Percentiles rank a stretch among this genome's conserved stretches.
Conservation (phyloP, 164 flowering plant genomes). For the Euptelea pleiosperma region DNA sequence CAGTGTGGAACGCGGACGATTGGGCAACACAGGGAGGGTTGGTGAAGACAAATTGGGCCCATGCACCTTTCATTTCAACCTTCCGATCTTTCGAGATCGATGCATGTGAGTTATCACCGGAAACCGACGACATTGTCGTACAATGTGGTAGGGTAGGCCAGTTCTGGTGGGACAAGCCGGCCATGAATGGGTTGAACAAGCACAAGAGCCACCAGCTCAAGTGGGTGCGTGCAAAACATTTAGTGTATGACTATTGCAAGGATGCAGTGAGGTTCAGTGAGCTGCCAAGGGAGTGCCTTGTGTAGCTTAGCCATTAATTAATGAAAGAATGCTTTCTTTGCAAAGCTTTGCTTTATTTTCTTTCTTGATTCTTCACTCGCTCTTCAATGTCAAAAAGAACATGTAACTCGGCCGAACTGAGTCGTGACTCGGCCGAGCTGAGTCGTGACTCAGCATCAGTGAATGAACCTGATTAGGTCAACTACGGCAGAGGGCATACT, state of each 20-base stretch:
- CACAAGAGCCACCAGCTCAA: constrained; percentile 14
- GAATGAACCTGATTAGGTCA: too few species aligned
- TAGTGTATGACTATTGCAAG: constrained; percentile 30
- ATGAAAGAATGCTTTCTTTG: too few species aligned
- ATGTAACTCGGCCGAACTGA: too few species aligned
- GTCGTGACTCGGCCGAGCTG: too few species aligned
- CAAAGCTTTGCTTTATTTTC: too few species aligned
- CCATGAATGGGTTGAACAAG: constrained; percentile 13
- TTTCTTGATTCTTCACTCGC: too few species aligned
- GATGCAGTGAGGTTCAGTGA: constrained; percentile 25
- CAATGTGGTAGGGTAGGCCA: constrained; percentile 16
- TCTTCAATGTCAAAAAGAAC: too few species aligned
- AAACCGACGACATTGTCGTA: background rate
- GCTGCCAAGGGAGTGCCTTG: too few species aligned
- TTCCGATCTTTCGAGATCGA: constrained; percentile 24
- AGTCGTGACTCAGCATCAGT: too few species aligned
- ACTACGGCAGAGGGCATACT: too few species aligned
- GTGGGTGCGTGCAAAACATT: constrained; percentile 21
- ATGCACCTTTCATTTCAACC: constrained; percentile 34
- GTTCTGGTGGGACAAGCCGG: constrained; percentile 28
- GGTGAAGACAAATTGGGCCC: constrained; percentile 48
- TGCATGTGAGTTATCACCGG: constrained; percentile 20
- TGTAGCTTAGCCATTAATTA: too few species aligned
- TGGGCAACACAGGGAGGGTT: constrained; percentile 57
- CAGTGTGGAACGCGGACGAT: constrained; percentile 50